Evolutionary conservation across 345 rosid genomes (phyloP), one percentile per base, ranked within the genome.

Genomic region (Euclidium syriacum): DNA sequence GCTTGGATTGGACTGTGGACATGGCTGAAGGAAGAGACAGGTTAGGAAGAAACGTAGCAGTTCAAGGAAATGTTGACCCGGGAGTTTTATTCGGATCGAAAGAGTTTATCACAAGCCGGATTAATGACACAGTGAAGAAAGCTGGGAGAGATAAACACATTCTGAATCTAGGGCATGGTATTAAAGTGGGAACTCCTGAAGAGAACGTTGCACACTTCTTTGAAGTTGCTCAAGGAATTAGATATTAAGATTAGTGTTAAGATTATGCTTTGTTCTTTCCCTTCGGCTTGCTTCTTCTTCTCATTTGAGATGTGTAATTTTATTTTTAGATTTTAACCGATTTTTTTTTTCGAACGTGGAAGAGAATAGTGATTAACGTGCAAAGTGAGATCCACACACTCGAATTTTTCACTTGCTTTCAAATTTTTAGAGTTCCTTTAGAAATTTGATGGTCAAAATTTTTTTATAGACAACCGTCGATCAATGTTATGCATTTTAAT

Each of bases 1-100:
- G 99, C 84, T 74, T 95, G 81, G 99, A 94, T 64, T 94, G 99
- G 97, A 84, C 97, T 9, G 92, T 90, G 22, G 96, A 95, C 78
- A 90, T 95, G 96, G 96, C 96, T 42, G 97, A 95, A 77, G 97
- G 97, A 40, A 83, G 96, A 59, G 85, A 74, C 73, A 76, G 96
- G 47, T 38, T 94, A 40, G 99, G 99, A 59, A 60, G 78, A 2
- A 75, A 83, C 29, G 52, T 87, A 55, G 97, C 96, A 0, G 96
- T 94, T 58, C 99, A 94, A 67, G 99, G 99, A 47, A 94, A 94
- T 8, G 85, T 90, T 18, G 99, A 94, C 62, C 97, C 97, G 0
- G 96, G 96, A 33, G 92, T 90, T 38, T 86, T 94, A 14, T 90
- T 94, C 1, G 97, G 99, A 7, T 87, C 96, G 0, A 84, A 87